Evolutionary conservation across 345 rosid species (phyloP).

Genomic region (Lenwebbia sp.): DNA sequence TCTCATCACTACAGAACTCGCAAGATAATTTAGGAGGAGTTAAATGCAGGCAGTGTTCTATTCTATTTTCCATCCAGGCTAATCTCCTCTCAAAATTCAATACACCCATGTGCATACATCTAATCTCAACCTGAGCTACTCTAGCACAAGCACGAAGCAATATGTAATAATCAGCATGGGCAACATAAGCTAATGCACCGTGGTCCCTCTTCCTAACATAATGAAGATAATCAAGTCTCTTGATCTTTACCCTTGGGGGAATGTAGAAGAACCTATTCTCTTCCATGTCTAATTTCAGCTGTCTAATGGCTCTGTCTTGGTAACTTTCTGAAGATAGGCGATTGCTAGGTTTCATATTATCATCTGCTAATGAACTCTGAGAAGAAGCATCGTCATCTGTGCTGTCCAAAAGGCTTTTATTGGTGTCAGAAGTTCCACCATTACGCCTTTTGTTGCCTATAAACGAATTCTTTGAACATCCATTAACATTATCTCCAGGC

Average conservation of each 20-base stretch:
- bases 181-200: constrained; percentile 38
- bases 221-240: constrained; percentile 52
- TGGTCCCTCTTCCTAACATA: constrained; percentile 49
- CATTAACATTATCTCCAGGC: constrained; percentile 13
- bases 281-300: constrained; percentile 53
- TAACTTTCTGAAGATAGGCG: constrained; percentile 1
- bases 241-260: constrained; percentile 53
- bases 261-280: constrained; percentile 59
- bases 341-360: background rate
- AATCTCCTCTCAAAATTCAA: constrained; percentile 68
- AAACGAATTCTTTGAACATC: constrained; percentile 2
- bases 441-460: constrained; percentile 9
- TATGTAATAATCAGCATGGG: constrained; percentile 83
- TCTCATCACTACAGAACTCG: constrained; percentile 22
- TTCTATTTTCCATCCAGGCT: constrained; percentile 65
- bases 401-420: background rate
- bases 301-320: constrained; percentile 24
- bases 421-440: background rate
- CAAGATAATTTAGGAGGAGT: constrained; percentile 34
- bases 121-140: constrained; percentile 45
- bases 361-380: constrained; percentile 1
- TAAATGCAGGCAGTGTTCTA: constrained; percentile 39
- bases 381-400: constrained; percentile 6
- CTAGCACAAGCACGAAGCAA: constrained; percentile 55
- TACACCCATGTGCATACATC: constrained; percentile 60